Percentiles rank a stretch among this genome's conserved stretches.
phyloP scores from a whole-genome alignment of 78 protist species.

The Dictyostelium brefeldianum region DNA sequence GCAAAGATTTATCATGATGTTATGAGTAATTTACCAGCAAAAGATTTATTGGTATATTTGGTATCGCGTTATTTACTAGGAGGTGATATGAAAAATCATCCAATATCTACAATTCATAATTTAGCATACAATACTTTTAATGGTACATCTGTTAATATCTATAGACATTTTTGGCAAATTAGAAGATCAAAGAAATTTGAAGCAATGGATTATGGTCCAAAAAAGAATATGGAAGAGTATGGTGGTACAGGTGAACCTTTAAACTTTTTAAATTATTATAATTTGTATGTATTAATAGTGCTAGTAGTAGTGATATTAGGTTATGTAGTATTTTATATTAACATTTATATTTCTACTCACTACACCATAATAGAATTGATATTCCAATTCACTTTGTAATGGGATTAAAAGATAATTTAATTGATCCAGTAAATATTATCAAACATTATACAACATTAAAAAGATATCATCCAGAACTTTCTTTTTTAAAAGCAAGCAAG shows the following conservation, averaged over 20 bases:
- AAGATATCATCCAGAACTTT: constrained; percentile 38
- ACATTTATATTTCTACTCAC: neutral
- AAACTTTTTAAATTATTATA: constrained; percentile 53
- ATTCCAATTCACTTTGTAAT: constrained; percentile 73
- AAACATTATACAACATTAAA: constrained; percentile 70
- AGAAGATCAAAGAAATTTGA: constrained; percentile 65
- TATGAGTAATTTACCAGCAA: constrained; percentile 65
- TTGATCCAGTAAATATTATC: constrained; percentile 65
- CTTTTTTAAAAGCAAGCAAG: constrained; percentile 68
- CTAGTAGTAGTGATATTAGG: neutral
- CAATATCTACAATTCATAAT: constrained; percentile 56
- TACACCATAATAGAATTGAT: constrained; percentile 33
- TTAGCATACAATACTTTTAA: constrained; percentile 68
- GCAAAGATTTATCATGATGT: constrained; percentile 76
- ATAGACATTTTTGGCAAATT: constrained; percentile 78
- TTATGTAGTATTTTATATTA: too few species aligned
- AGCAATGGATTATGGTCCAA: constrained; percentile 69
- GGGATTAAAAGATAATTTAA: constrained; percentile 77
- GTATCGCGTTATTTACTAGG: constrained; percentile 58
- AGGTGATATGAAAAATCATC: constrained; percentile 68
- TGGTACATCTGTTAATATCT: constrained; percentile 61
- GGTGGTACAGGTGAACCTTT: constrained; percentile 58
- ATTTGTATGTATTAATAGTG: constrained; percentile 24
- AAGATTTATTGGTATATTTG: constrained; percentile 41
- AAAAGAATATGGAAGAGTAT: constrained; percentile 53